phyloP scores from a whole-genome alignment of 1,284 basidiomycete genomes.

The Coniophora puteana region DNA sequence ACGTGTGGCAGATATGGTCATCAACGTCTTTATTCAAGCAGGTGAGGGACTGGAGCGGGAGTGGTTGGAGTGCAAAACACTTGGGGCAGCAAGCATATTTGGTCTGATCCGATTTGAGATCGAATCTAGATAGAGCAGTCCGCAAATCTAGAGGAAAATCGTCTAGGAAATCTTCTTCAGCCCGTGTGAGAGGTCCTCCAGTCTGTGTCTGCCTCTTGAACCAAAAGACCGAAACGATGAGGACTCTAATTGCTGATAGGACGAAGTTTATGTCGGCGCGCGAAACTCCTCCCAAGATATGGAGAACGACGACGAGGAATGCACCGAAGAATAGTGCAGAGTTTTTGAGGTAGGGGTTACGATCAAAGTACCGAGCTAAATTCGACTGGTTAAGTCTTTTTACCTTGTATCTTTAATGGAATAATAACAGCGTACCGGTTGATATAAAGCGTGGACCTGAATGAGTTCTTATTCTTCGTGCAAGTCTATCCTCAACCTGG shows the following conservation, averaged over 20 bases:
- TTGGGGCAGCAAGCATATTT: background rate
- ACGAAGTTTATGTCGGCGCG: background rate
- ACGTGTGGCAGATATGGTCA: too few relatives aligned
- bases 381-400: background rate
- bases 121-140: background rate
- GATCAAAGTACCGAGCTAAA: background rate
- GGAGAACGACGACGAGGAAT: background rate
- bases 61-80: too few relatives aligned
- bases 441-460: background rate
- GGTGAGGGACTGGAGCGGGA: too few relatives aligned
- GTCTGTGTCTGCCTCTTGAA: background rate
- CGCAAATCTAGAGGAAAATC: background rate
- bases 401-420: too few relatives aligned
- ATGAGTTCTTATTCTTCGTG: background rate
- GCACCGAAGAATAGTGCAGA: background rate
- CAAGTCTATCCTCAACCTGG: background rate
- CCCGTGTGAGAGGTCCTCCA: background rate
- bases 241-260: background rate
- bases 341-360: background rate
- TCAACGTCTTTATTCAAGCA: too few relatives aligned
- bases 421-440: background rate
- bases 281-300: background rate
- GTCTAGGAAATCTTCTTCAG: background rate
- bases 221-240: background rate
- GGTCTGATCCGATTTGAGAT: background rate